Conservation (phyloP, 106 monocot species). For the Gastrodia elata region DNA sequence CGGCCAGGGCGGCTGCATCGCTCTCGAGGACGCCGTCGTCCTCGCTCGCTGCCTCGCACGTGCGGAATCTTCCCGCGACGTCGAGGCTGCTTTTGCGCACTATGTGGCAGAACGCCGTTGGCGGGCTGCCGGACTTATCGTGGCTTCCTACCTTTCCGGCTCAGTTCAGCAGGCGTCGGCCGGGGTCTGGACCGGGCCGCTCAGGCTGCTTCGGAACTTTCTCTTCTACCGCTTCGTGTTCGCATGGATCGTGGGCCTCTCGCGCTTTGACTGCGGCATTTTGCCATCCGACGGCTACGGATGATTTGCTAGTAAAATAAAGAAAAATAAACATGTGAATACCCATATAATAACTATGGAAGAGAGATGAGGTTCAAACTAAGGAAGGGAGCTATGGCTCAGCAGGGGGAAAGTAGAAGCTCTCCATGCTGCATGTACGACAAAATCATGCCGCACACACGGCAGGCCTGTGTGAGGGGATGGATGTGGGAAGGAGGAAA, state of each 20-base stretch:
- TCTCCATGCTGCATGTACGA: no score
- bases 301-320: no score
- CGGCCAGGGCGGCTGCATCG: slow-evolving; percentile 68
- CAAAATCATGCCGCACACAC: no score
- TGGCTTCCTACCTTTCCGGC: slow-evolving; percentile 23
- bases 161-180: slow-evolving; percentile 36
- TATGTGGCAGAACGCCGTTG: slow-evolving; percentile 33
- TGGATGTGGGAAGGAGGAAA: no score
- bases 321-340: no score
- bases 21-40: slow-evolving; percentile 62
- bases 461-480: no score
- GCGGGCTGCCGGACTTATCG: slow-evolving; percentile 24
- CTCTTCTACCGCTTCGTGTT: slow-evolving; percentile 34
- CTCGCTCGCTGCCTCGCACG: slow-evolving; percentile 43
- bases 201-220: slow-evolving; percentile 24
- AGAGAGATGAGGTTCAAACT: no score
- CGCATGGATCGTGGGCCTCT: slow-evolving; percentile 4
- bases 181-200: slow-evolving; percentile 13
- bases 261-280: slow-evolving; percentile 32
- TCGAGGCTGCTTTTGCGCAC: background rate
- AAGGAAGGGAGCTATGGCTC: no score
- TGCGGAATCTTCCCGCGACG: background rate
- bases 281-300: no score
- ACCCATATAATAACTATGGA: no score
- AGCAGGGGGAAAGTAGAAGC: no score